A percentile compares a stretch with the other conserved stretches of the same genome.
Conservation (phyloP, 495 filamentous ascomycete species). For the Tirmania nivea region DNA sequence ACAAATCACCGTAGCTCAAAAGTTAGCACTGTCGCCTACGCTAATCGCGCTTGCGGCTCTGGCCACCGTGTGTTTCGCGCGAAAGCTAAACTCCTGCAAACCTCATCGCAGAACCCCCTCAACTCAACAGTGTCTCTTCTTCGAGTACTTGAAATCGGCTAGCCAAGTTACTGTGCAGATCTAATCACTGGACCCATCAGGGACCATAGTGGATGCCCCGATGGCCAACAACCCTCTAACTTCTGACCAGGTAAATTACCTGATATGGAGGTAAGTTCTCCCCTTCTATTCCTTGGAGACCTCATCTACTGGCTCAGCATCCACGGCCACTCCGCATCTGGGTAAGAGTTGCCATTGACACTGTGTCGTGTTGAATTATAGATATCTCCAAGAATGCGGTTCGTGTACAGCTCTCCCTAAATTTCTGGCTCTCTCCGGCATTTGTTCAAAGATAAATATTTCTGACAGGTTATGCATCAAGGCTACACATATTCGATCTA, state of each 20-base stretch:
- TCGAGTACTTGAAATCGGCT: background rate
- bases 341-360: conserved; percentile 8
- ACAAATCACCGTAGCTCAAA: background rate
- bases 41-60: background rate
- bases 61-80: background rate
- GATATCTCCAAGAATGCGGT: conserved; percentile 83
- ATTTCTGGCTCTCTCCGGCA: too few species aligned
- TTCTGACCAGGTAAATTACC: conserved; percentile 89
- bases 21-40: background rate
- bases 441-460: background rate
- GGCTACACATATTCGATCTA: conserved; percentile 15
- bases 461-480: background rate
- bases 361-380: conserved; percentile 23
- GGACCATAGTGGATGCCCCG: background rate
- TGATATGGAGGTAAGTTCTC: conserved; percentile 80
- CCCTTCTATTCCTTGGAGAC: background rate
- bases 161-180: background rate
- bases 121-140: background rate
- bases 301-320: background rate
- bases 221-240: conserved; percentile 31
- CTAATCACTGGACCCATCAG: conserved; percentile 1
- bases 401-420: conserved; percentile 23
- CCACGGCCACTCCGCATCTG: background rate
- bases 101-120: background rate
- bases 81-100: background rate